A percentile compares a stretch with the other conserved stretches of the same genome.
Conservation (phyloP, 2,329 filamentous ascomycete genomes). For the Chalaropsis thielavioides region DNA sequence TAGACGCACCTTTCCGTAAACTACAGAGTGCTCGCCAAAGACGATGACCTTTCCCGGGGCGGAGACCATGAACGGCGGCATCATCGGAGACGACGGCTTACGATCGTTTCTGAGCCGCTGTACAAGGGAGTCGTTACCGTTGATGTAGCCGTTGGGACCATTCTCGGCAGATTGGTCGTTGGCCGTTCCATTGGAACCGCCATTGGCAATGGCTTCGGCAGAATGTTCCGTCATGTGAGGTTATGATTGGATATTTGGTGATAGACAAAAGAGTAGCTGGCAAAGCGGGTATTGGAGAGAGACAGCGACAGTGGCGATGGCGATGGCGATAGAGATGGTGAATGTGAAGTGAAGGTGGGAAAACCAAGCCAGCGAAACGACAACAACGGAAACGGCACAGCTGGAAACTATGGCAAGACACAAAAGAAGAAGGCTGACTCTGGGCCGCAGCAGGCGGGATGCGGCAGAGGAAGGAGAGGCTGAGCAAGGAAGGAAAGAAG, state of each 20-base stretch:
- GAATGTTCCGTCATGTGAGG: slow-evolving; percentile 12
- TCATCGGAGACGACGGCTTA: slow-evolving; percentile 50
- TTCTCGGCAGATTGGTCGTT: slow-evolving; percentile 20
- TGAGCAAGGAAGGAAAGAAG: slow-evolving; percentile 8
- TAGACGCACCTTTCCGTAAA: slow-evolving; percentile 67
- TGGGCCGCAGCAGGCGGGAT: not conserved
- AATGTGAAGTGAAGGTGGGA: not conserved
- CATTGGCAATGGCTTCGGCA: slow-evolving; percentile 8
- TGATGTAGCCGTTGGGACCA: slow-evolving; percentile 19
- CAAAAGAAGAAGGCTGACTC: not conserved
- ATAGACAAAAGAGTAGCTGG: not conserved
- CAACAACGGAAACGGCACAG: not conserved
- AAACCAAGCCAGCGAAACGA: not conserved
- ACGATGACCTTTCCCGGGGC: slow-evolving; percentile 97
- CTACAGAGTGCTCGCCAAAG: slow-evolving; percentile 95
- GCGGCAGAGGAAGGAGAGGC: not conserved
- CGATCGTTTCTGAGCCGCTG: slow-evolving; percentile 32
- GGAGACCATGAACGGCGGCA: slow-evolving; percentile 93
- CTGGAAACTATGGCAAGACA: not conserved
- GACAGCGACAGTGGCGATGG: not conserved
- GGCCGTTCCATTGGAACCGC: slow-evolving; percentile 14
- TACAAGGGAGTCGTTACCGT: slow-evolving; percentile 25
- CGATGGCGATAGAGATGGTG: not conserved
- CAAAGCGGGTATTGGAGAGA: not conserved
- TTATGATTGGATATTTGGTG: not conserved